Percentiles rank a stretch among this genome's conserved stretches.
Evolutionary conservation across 306 rosid genomes (phyloP).

Genomic region (Corylus heterophylla): DNA sequence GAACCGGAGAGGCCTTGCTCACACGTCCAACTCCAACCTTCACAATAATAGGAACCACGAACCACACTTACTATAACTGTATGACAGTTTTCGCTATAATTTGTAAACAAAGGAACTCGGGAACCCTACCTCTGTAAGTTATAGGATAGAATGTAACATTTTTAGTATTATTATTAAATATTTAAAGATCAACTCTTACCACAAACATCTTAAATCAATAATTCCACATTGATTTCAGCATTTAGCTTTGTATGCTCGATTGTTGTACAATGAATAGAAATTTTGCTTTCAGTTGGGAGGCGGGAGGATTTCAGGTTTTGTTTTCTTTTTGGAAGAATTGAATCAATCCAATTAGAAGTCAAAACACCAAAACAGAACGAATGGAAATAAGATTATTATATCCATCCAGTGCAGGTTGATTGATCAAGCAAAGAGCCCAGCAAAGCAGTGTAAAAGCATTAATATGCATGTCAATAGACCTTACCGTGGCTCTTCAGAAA

Average conservation of each 20-base stretch:
- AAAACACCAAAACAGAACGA: not conserved
- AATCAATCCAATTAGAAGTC: not conserved
- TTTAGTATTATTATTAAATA: conserved; percentile 14
- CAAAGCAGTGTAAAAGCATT: too few species aligned
- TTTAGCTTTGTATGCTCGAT: not conserved
- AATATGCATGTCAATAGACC: too few species aligned
- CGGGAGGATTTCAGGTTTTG: not conserved
- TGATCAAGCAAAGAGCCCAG: too few species aligned
- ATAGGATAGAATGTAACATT: conserved; percentile 46
- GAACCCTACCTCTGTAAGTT: conserved; percentile 11
- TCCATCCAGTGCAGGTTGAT: too few species aligned
- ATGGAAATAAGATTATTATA: not conserved
- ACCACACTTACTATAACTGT: conserved; percentile 24
- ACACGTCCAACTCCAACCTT: conserved; percentile 59
- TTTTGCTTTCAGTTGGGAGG: not conserved
- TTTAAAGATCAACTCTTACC: not conserved
- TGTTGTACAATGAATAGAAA: not conserved
- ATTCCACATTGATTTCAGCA: not conserved
- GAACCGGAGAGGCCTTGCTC: conserved; percentile 87
- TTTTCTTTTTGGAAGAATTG: not conserved
- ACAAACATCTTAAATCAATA: not conserved
- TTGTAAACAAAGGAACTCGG: conserved; percentile 28
- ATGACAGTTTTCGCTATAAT: conserved; percentile 26
- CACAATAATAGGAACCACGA: conserved; percentile 39
- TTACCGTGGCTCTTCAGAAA: too few species aligned